Conservation (phyloP, 2,329 filamentous ascomycete genomes). For the Orbilia ellipsospora region DNA sequence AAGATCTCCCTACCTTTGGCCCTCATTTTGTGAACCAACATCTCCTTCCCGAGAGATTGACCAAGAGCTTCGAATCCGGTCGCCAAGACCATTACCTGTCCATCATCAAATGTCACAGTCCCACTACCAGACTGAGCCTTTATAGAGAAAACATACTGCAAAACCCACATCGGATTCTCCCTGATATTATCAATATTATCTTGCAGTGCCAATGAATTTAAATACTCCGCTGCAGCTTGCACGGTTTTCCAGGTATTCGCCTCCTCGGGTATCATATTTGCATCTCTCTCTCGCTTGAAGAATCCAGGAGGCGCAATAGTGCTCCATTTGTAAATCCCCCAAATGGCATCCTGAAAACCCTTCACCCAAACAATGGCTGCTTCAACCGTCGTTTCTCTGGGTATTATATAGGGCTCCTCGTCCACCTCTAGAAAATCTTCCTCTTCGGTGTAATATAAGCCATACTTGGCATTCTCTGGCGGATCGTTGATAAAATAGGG, state of each 20-base stretch:
- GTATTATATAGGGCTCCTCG: neutral
- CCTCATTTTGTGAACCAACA: neutral
- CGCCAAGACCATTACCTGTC: neutral
- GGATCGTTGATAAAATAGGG: neutral
- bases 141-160: no score
- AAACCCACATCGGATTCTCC: no score
- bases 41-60: neutral
- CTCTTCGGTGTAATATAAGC: neutral
- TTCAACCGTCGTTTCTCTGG: neutral
- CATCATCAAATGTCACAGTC: neutral
- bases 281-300: neutral
- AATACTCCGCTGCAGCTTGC: neutral
- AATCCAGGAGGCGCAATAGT: neutral
- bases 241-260: neutral
- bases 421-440: neutral
- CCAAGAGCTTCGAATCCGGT: neutral
- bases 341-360: neutral
- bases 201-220: no score
- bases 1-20: neutral
- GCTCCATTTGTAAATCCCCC: constrained; percentile 1
- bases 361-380: neutral
- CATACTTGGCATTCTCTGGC: neutral
- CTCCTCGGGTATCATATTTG: neutral
- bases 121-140: neutral
- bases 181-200: no score